These are phyloP conservation scores for Clathrus columnatus DNA, from an alignment of 768 basidiomycete species.

Conservation along the genomic window DNA sequence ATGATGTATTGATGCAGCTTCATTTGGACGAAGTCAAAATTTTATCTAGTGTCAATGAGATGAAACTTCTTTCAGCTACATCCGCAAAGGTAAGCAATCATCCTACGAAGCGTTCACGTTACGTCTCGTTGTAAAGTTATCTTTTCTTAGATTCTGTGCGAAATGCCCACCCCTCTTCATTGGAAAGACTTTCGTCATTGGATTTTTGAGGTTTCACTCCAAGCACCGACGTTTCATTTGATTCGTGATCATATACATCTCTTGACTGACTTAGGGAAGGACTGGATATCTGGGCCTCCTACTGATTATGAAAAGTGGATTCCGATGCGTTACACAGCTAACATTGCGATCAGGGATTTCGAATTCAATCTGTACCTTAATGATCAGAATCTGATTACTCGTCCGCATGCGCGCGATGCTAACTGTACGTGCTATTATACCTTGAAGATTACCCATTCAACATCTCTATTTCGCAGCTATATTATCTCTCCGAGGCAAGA, in stretches of 20 bases:
- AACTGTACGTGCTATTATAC: constrained; percentile 50
- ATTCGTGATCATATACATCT: constrained; percentile 93
- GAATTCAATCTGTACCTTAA: constrained; percentile 78
- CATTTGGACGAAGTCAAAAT: constrained; percentile 73
- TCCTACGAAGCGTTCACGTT: constrained; percentile 4
- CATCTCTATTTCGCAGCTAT: constrained; percentile 43
- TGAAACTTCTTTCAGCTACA: constrained; percentile 65
- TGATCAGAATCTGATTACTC: constrained; percentile 95
- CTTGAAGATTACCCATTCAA: background rate
- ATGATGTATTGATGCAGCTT: constrained; percentile 69
- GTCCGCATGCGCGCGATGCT: constrained; percentile 69
- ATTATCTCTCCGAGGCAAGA: constrained; percentile 53
- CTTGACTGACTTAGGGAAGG: constrained; percentile 85
- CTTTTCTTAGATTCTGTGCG: constrained; percentile 17
- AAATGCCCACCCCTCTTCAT: constrained; percentile 65
- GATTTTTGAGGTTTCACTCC: constrained; percentile 64
- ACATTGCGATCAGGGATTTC: constrained; percentile 67
- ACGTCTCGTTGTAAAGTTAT: background rate
- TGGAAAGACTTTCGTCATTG: constrained; percentile 82
- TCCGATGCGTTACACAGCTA: constrained; percentile 68
- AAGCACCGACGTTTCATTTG: constrained; percentile 65
- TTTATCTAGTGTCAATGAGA: constrained; percentile 83
- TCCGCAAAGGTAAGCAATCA: constrained; percentile 61
- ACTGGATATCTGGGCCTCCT: constrained; percentile 82
- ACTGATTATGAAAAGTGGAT: constrained; percentile 76